These are phyloP conservation scores for Xylaria polymorpha DNA, from an alignment of 2,329 filamentous ascomycete genomes.

Conservation along the genomic window DNA sequence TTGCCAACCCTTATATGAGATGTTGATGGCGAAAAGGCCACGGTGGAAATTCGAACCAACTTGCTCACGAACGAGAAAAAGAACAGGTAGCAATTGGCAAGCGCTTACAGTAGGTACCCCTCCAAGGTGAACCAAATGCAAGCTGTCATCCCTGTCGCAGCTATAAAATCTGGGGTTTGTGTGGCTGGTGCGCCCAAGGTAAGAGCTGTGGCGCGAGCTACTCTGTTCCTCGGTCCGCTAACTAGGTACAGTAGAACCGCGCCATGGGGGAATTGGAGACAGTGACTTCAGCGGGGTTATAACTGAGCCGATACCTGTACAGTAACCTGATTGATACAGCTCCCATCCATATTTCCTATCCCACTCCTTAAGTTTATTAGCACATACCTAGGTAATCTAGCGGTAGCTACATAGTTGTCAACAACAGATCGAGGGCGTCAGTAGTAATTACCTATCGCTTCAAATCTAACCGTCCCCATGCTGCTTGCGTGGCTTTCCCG, in stretches of 20 bases:
- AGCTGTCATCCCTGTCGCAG: slow-evolving; percentile 31
- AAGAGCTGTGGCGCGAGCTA: slow-evolving; percentile 47
- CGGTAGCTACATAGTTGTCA: not conserved
- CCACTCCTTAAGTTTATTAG: not conserved
- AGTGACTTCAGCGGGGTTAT: slow-evolving; percentile 44
- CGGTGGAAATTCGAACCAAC: slow-evolving; percentile 52
- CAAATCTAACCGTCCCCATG: not conserved
- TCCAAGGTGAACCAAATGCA: slow-evolving; percentile 28
- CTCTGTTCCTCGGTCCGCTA: slow-evolving; percentile 16
- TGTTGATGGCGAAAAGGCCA: slow-evolving; percentile 55
- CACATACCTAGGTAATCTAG: not conserved
- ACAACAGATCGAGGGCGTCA: not conserved
- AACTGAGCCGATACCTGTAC: not conserved
- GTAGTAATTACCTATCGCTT: not conserved
- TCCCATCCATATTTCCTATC: not conserved
- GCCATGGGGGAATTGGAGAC: slow-evolving; percentile 5
- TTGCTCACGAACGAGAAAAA: slow-evolving; percentile 20
- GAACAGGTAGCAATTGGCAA: slow-evolving; percentile 36
- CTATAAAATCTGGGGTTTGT: slow-evolving; percentile 41
- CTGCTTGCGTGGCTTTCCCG: slow-evolving; percentile 14
- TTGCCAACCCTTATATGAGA: slow-evolving; percentile 1
- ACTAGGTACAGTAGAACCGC: not conserved
- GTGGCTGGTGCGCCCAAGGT: slow-evolving; percentile 36
- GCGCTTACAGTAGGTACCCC: slow-evolving; percentile 17
- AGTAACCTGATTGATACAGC: not conserved